These are phyloP conservation scores for Schizochytrium sp. DNA, from an alignment of 108 stramenopile species.

Conservation along the genomic window DNA sequence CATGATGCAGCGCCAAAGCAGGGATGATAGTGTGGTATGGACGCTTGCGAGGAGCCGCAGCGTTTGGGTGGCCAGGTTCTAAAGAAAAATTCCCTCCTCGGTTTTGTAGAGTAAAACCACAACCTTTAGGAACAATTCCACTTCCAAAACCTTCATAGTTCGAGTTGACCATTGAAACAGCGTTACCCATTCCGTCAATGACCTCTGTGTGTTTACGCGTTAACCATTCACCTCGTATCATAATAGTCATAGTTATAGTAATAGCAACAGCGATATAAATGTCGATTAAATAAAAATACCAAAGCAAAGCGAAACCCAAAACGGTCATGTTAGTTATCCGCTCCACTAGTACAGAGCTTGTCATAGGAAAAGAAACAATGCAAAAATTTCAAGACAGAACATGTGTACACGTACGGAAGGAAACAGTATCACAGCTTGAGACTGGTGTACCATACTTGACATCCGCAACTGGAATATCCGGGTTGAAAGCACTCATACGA, in stretches of 20 bases:
- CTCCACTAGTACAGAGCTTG: too few species aligned
- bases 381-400: too few species aligned
- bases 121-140: constrained; percentile 88
- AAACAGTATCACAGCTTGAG: constrained; percentile 80
- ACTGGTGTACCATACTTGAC: constrained; percentile 61
- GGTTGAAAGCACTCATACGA: constrained; percentile 63
- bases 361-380: too few species aligned
- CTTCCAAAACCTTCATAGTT: constrained; percentile 96
- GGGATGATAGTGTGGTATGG: constrained; percentile 99
- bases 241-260: too few species aligned
- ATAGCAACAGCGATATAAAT: too few species aligned
- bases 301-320: too few species aligned
- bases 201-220: constrained; percentile 82
- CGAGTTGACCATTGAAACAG: constrained; percentile 92
- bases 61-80: constrained; percentile 86
- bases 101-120: constrained; percentile 96
- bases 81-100: constrained; percentile 88
- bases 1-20: constrained; percentile 84
- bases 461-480: not conserved
- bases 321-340: too few species aligned
- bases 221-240: too few species aligned
- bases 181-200: constrained; percentile 89
- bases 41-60: constrained; percentile 82
- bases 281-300: too few species aligned
- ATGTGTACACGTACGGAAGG: constrained; percentile 53